Evolutionary conservation across 352 stramenopile species (phyloP), one percentile per base, ranked within the genome.

Genomic region (Phytopythium aichiense): DNA sequence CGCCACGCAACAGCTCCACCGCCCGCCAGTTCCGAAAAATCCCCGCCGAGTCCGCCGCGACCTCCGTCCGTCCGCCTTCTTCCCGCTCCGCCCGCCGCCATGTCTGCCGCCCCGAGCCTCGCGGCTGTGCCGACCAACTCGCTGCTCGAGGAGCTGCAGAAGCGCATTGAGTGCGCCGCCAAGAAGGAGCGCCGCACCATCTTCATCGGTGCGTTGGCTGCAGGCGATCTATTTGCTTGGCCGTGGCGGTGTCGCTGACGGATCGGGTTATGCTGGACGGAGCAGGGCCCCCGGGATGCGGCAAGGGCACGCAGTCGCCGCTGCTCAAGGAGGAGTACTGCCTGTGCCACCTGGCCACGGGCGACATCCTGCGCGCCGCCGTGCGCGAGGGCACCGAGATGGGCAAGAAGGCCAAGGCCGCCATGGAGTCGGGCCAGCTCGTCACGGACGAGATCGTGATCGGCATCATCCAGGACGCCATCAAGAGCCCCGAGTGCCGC

Each of bases 391-490:
- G 97, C 71, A 99, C 97, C 8, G 95, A 99, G 30, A 97, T 99
- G 71, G 98, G 98, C 51, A 95, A 98, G 68, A 97, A 99, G 83
- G 97, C 97, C 51, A 98, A 98, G 72, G 91, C 87, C n/a, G 89
- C 98, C 57, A 99, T 99, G 98, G 98, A 99, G 65, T 89, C 95
- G 37, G 95, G 89, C 40, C 74, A 77, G 33, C 90, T 98, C 51
- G 94, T 98, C 46, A 91, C 87, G 40, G 98, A 99, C 73, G 98
- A 99, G 67, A 98, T 99, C 69, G 97, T 99, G 30, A 97, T 99
- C 45, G 98, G 97, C 48, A 99, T 99, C 78, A 99, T 99, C 70
- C 95, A 97, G 66, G 97, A 99, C 68, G 95, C 97, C 50, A 98
- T 99, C 79, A 87, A 98, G 69, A 91, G 91, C 63, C 87, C 90